Evolutionary conservation across 2,329 filamentous ascomycete genomes (phyloP).

Genomic region (Colletotrichum melonis): DNA sequence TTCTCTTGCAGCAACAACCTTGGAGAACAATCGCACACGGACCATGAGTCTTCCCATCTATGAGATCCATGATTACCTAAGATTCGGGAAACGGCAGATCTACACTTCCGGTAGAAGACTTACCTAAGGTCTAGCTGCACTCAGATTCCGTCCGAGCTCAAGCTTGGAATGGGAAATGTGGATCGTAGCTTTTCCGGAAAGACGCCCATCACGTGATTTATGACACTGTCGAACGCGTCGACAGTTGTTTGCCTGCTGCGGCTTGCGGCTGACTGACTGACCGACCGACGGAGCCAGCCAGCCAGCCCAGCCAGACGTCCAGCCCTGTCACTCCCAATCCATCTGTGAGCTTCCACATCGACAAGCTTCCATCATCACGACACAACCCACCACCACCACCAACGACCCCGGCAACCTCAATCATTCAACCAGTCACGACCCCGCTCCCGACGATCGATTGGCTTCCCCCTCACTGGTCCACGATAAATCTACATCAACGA

Average conservation of each 20-base stretch:
- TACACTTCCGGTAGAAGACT: background rate
- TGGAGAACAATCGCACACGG: slow-evolving; percentile 4
- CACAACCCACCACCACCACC: background rate
- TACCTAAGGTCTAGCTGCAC: background rate
- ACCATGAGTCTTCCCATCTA: background rate
- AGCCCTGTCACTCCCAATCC: slow-evolving; percentile 35
- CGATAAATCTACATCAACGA: background rate
- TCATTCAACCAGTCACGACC: slow-evolving; percentile 27
- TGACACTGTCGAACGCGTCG: slow-evolving; percentile 33
- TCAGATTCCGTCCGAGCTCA: background rate
- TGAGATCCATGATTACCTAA: too few relatives aligned
- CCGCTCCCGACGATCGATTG: slow-evolving; percentile 26
- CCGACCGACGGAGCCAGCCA: slow-evolving; percentile 29
- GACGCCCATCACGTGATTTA: slow-evolving; percentile 7
- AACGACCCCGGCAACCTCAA: slow-evolving; percentile 16
- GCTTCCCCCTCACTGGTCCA: background rate
- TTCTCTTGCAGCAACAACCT: background rate
- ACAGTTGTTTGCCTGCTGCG: slow-evolving; percentile 37
- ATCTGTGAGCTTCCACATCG: slow-evolving; percentile 33
- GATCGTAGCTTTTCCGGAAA: slow-evolving; percentile 4
- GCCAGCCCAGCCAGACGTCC: slow-evolving; percentile 19
- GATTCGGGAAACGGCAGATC: background rate
- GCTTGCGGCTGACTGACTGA: slow-evolving; percentile 33
- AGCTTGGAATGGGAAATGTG: background rate
- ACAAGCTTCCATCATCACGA: slow-evolving; percentile 35